Conservation (phyloP, 805 yeast species). For the Tetrapisispora taiwanensis region DNA sequence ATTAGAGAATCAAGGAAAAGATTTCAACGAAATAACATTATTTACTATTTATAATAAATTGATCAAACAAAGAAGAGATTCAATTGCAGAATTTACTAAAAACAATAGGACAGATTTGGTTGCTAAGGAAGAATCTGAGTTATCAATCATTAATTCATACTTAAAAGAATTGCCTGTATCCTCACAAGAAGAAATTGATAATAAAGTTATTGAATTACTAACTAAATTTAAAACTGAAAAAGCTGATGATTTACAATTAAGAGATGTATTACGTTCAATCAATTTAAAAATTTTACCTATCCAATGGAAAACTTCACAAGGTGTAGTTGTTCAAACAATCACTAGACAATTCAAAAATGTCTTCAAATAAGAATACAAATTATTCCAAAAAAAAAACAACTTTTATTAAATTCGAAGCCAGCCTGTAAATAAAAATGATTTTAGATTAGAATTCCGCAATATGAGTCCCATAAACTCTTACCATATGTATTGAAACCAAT, state of each 20-base stretch:
- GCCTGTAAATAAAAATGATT: too few relatives aligned
- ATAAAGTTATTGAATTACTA: conserved; percentile 23
- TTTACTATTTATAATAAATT: conserved; percentile 34
- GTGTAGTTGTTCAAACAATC: conserved; percentile 25
- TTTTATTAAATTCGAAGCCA: too few relatives aligned
- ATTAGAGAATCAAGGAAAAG: conserved; percentile 30
- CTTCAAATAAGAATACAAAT: not conserved
- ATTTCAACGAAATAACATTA: conserved; percentile 30
- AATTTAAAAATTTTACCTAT: conserved; percentile 26
- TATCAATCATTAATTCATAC: conserved; percentile 34
- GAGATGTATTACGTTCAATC: conserved; percentile 26
- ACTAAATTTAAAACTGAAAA: conserved; percentile 11
- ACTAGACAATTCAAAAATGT: conserved; percentile 9
- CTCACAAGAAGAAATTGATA: conserved; percentile 35
- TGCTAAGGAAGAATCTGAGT: conserved; percentile 41
- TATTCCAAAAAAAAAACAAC: too few relatives aligned
- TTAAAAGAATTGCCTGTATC: conserved; percentile 38
- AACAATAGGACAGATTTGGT: conserved; percentile 44
- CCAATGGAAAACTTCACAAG: conserved; percentile 33
- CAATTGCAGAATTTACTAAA: conserved; percentile 37
- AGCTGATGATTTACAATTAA: conserved; percentile 21
- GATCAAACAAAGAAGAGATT: conserved; percentile 40
- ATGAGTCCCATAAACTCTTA: too few relatives aligned
- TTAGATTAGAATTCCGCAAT: too few relatives aligned
- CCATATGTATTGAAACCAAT: too few relatives aligned